Percentiles rank a stretch among this genome's conserved stretches.
These are phyloP conservation scores for Uncinocarpus reesii DNA, from an alignment of 2,329 filamentous ascomycete genomes.

Conservation along the genomic window DNA sequence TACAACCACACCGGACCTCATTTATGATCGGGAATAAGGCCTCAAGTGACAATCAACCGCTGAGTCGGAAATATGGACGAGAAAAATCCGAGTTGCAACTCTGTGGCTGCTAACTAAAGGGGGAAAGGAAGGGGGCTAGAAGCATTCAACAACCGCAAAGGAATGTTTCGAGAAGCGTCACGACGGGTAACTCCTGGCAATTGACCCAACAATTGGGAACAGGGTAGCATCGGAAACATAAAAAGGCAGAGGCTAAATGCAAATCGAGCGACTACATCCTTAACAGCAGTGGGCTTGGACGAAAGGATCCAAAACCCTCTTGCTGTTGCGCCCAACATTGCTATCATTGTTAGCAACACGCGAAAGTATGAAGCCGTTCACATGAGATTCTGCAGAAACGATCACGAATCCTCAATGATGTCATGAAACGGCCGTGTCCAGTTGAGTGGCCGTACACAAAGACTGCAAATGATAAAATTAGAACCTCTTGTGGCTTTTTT, in stretches of 20 bases:
- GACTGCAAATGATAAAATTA: not conserved
- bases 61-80: not conserved
- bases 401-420: too few species aligned
- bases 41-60: too few species aligned
- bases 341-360: too few species aligned
- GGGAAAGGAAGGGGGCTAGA: too few species aligned
- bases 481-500: not conserved
- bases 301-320: not conserved
- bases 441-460: too few species aligned
- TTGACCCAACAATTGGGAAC: slow-evolving; percentile 4
- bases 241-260: not conserved
- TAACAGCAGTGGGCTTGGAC: not conserved
- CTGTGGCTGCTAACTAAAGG: too few species aligned
- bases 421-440: too few species aligned
- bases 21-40: too few species aligned
- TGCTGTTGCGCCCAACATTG: too few species aligned
- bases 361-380: too few species aligned
- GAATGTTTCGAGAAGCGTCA: slow-evolving; percentile 5
- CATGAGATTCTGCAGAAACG: too few species aligned
- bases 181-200: not conserved
- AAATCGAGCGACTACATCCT: not conserved
- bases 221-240: slow-evolving; percentile 5
- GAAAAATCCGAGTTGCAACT: not conserved
- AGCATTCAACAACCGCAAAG: not conserved
- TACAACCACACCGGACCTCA: not conserved